Percentiles rank a stretch among this genome's conserved stretches.
phyloP scores from a whole-genome alignment of 306 rosid species.

The Cucurbita argyrosperma region DNA sequence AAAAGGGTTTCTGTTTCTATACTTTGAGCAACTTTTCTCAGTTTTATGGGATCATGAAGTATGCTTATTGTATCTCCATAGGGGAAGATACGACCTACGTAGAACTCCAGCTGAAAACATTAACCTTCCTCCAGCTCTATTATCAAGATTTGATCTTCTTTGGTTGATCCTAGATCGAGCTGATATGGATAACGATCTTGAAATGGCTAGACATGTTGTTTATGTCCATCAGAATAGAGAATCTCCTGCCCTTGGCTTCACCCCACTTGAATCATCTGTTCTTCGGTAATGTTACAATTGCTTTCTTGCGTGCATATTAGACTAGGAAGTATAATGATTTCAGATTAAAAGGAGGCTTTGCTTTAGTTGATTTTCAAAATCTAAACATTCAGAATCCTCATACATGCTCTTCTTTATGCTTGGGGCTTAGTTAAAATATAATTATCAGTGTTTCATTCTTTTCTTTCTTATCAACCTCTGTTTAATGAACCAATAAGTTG shows the following conservation, averaged over 20 bases:
- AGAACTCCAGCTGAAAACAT: constrained; percentile 98
- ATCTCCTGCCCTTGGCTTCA: constrained; percentile 85
- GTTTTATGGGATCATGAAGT: constrained; percentile 13
- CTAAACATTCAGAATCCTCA: background rate
- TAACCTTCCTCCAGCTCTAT: constrained; percentile 88
- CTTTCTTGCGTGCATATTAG: background rate
- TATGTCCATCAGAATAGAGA: constrained; percentile 88
- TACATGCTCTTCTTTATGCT: background rate
- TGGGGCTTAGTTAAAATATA: background rate
- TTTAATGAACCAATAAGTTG: background rate
- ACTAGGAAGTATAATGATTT: background rate
- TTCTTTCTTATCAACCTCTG: background rate
- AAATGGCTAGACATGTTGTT: constrained; percentile 93
- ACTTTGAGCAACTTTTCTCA: background rate
- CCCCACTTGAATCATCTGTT: constrained; percentile 91
- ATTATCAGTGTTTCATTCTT: background rate
- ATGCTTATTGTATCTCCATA: constrained; percentile 20
- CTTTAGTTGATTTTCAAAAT: background rate
- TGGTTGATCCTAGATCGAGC: constrained; percentile 99
- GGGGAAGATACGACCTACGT: constrained; percentile 96
- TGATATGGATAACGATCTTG: constrained; percentile 94
- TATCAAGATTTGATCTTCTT: constrained; percentile 90
- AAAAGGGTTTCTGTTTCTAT: background rate
- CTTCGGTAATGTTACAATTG: constrained; percentile 48
- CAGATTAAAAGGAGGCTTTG: constrained; percentile 1